Evolutionary conservation across 352 stramenopile genomes (phyloP).

Genomic region (Phytophthora colocasiae): DNA sequence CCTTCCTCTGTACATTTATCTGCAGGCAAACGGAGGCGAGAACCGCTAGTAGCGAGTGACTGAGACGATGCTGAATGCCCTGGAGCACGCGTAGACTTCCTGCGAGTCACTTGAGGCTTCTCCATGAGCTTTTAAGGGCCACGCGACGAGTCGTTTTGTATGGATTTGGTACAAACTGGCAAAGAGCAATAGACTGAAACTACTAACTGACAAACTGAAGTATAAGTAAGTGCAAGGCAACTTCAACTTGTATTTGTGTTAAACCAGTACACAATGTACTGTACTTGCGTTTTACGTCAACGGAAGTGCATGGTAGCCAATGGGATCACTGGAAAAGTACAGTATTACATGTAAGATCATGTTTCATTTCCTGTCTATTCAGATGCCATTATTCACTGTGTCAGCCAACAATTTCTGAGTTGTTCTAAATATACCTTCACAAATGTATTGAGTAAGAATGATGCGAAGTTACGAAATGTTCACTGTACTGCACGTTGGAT

Average conservation of each 20-base stretch:
- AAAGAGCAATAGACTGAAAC: no score
- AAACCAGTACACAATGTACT: no score
- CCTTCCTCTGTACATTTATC: not conserved
- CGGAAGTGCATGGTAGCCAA: not conserved
- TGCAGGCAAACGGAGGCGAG: slow-evolving; percentile 3
- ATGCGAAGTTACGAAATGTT: not conserved
- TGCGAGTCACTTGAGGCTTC: slow-evolving; percentile 10
- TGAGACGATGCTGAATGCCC: slow-evolving; percentile 1
- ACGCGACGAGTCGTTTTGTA: slow-evolving; percentile 11
- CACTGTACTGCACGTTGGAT: slow-evolving; percentile 5
- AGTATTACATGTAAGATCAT: not conserved
- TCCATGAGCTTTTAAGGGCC: slow-evolving; percentile 10
- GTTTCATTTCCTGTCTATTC: not conserved
- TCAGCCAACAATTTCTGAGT: not conserved
- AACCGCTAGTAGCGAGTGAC: slow-evolving; percentile 3
- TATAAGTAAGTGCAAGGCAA: not conserved
- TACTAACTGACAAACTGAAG: no score
- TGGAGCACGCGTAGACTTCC: not conserved
- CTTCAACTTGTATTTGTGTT: no score
- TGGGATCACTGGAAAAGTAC: not conserved
- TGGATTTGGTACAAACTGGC: not conserved
- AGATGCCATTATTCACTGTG: not conserved
- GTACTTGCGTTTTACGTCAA: slow-evolving; percentile 16
- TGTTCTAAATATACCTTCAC: not conserved
- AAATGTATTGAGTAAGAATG: not conserved